These are phyloP conservation scores for Cordyceps tenuipes DNA, from an alignment of 2,329 filamentous ascomycete genomes.

Conservation along the genomic window DNA sequence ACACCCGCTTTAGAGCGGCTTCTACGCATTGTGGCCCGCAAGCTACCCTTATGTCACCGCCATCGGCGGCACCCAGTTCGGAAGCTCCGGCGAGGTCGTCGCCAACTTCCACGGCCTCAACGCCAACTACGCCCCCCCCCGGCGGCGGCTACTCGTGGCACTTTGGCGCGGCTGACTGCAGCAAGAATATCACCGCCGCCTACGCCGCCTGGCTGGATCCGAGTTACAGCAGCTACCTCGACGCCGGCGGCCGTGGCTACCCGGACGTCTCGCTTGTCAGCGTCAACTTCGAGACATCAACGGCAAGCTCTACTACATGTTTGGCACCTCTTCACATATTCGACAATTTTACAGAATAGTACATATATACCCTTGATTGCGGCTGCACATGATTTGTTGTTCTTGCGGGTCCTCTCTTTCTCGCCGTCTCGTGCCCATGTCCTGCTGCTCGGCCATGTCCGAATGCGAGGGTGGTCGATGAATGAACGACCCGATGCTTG, in stretches of 20 bases:
- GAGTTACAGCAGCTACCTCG: not conserved
- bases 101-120: not conserved
- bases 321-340: constrained; percentile 1
- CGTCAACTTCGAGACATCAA: not conserved
- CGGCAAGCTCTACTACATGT: not conserved
- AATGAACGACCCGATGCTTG: too few relatives aligned
- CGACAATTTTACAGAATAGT: not conserved
- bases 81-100: not conserved
- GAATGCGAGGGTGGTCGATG: too few relatives aligned
- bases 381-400: not conserved
- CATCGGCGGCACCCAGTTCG: constrained; percentile 38
- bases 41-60: constrained; percentile 39
- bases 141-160: constrained; percentile 6
- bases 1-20: too few relatives aligned
- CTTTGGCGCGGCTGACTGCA: constrained; percentile 1
- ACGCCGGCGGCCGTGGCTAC: constrained; percentile 5
- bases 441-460: too few relatives aligned
- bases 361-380: not conserved
- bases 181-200: not conserved
- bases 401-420: not conserved
- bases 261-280: constrained; percentile 9
- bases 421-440: too few relatives aligned
- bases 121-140: not conserved
- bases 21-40: constrained; percentile 31
- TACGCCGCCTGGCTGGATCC: not conserved